These are phyloP conservation scores for Moesziomyces parantarcticus DNA, from an alignment of 1,284 basidiomycete species.

Conservation along the genomic window DNA sequence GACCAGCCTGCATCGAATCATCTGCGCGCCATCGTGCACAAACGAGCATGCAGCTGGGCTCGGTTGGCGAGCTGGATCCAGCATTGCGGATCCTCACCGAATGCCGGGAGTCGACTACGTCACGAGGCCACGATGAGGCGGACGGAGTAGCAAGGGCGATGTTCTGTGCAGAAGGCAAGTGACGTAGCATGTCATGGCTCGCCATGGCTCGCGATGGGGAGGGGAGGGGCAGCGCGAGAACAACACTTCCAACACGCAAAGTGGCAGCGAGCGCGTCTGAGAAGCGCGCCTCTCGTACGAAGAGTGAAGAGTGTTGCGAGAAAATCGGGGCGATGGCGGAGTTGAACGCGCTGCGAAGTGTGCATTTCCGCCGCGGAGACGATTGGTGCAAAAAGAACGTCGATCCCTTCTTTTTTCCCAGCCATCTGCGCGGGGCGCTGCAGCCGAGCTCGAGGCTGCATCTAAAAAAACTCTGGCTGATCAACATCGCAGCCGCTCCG, in stretches of 20 bases:
- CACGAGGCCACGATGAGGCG: too few species aligned
- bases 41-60: too few species aligned
- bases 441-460: conserved; percentile 7
- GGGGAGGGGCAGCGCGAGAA: too few species aligned
- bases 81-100: too few species aligned
- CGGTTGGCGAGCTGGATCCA: too few species aligned
- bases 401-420: conserved; percentile 16
- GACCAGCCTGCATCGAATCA: background rate
- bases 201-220: too few species aligned
- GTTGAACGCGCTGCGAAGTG: conserved; percentile 1
- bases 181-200: too few species aligned
- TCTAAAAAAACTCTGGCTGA: background rate
- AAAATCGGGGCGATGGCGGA: too few species aligned
- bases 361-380: background rate
- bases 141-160: background rate
- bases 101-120: too few species aligned
- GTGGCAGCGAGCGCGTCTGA: background rate
- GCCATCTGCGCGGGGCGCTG: background rate
- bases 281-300: background rate
- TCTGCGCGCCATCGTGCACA: too few species aligned
- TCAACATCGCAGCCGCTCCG: background rate
- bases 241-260: too few species aligned
- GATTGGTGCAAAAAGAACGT: conserved; percentile 9
- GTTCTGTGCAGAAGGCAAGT: conserved; percentile 9
- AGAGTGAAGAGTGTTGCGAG: background rate